Percentiles rank a stretch among this genome's conserved stretches.
Conservation (phyloP, 495 filamentous ascomycete genomes). For the Trichoderma gamsii region DNA sequence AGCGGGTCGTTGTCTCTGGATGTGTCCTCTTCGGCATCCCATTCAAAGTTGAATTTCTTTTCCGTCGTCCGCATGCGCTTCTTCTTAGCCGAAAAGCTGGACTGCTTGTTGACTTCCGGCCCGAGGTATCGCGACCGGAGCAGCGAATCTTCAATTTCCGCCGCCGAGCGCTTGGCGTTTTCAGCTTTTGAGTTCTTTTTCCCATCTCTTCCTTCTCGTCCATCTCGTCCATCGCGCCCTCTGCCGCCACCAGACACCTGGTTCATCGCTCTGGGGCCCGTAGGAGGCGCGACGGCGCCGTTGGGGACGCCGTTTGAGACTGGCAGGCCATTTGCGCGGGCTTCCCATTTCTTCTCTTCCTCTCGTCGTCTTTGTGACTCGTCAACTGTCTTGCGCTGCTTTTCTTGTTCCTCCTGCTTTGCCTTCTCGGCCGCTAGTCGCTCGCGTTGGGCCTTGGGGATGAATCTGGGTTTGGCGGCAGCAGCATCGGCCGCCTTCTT, state of each 20-base stretch:
- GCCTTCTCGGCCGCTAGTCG: slow-evolving; percentile 78
- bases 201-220: slow-evolving; percentile 38
- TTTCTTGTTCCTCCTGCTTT: slow-evolving; percentile 74
- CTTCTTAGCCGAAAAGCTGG: slow-evolving; percentile 92
- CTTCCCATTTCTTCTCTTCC: slow-evolving; percentile 16
- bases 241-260: slow-evolving; percentile 13
- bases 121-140: slow-evolving; percentile 89
- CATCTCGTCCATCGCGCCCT: slow-evolving; percentile 23
- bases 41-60: slow-evolving; percentile 99
- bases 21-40: slow-evolving; percentile 95
- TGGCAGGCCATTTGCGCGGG: slow-evolving; percentile 18
- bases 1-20: slow-evolving; percentile 83
- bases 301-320: slow-evolving; percentile 14
- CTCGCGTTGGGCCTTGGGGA: slow-evolving; percentile 86
- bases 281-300: slow-evolving; percentile 47
- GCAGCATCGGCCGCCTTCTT: slow-evolving; percentile 42
- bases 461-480: slow-evolving; percentile 75
- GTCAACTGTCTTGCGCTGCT: slow-evolving; percentile 50
- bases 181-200: slow-evolving; percentile 26
- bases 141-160: slow-evolving; percentile 71
- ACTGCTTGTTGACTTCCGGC: slow-evolving; percentile 67
- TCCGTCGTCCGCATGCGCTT: slow-evolving; percentile 89
- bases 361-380: slow-evolving; percentile 29
- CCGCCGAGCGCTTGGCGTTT: slow-evolving; percentile 53
- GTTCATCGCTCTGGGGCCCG: slow-evolving; percentile 60